phyloP scores from a whole-genome alignment of 192 early-diverging fungal genomes.

The Irineochytrium annulatum region DNA sequence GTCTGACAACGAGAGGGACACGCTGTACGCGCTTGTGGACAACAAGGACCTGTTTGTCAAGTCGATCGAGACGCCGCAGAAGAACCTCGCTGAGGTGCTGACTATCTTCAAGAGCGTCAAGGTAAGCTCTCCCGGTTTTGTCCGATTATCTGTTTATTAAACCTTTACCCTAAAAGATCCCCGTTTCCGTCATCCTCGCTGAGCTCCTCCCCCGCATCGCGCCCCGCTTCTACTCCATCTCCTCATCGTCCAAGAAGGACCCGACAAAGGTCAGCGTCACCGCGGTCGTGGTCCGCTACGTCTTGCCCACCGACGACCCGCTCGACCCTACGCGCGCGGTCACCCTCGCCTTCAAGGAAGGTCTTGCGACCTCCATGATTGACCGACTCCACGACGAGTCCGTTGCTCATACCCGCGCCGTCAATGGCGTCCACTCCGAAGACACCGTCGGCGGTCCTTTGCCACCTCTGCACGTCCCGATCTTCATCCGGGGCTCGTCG shows the following conservation, averaged over 20 bases:
- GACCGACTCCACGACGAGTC: conserved; percentile 57
- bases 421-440: conserved; percentile 12
- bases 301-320: conserved; percentile 30
- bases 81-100: conserved; percentile 74
- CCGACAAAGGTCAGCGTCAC: conserved; percentile 80
- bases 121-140: conserved; percentile 1
- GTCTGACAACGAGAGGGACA: conserved; percentile 30
- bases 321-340: background rate
- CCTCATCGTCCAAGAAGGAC: conserved; percentile 76
- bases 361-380: conserved; percentile 87
- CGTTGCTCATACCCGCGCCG: background rate
- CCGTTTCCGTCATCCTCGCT: conserved; percentile 74
- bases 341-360: conserved; percentile 44
- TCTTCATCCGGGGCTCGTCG: conserved; percentile 83
- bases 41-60: conserved; percentile 39
- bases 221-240: conserved; percentile 95
- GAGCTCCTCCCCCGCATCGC: conserved; percentile 77
- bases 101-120: conserved; percentile 57
- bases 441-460: conserved; percentile 11
- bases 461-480: conserved; percentile 58
- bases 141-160: background rate
- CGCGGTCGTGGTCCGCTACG: conserved; percentile 83
- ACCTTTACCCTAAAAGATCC: conserved; percentile 46
- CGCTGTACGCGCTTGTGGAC: conserved; percentile 34
- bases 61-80: conserved; percentile 37